These are phyloP conservation scores for Canariomyces notabilis DNA, from an alignment of 2,329 filamentous ascomycete genomes.

Conservation along the genomic window DNA sequence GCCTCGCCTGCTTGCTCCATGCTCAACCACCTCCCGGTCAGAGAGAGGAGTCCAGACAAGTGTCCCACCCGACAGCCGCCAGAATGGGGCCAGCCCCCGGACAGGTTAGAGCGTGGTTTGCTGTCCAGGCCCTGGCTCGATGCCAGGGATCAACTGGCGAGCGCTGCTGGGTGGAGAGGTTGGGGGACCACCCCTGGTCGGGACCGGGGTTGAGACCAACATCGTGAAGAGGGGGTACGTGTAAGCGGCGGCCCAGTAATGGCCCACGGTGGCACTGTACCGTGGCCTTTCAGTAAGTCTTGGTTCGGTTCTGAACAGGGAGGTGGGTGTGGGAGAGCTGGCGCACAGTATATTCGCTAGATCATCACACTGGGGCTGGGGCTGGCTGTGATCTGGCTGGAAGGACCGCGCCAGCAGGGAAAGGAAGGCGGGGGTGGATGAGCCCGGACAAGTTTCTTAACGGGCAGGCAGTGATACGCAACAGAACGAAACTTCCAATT, in stretches of 20 bases:
- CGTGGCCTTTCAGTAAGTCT: too few relatives aligned
- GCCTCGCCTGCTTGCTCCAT: not conserved
- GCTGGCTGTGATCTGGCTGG: conserved; percentile 8
- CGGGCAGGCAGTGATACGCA: conserved; percentile 3
- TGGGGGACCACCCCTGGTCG: conserved; percentile 16
- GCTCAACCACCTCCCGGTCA: not conserved
- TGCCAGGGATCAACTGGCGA: conserved; percentile 20
- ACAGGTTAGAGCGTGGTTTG: conserved; percentile 20
- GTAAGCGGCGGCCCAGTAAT: conserved; percentile 16
- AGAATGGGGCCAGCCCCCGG: conserved; percentile 2
- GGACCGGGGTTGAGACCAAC: conserved; percentile 1
- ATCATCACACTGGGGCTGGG: conserved; percentile 17
- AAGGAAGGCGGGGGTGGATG: conserved; percentile 8
- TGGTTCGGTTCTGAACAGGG: conserved; percentile 11
- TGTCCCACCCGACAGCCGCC: not conserved
- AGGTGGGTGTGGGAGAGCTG: conserved; percentile 17
- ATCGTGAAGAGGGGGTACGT: conserved; percentile 11
- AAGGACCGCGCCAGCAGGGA: too few relatives aligned
- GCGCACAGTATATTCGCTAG: conserved; percentile 9
- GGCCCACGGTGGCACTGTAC: conserved; percentile 15
- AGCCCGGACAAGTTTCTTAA: conserved; percentile 1
- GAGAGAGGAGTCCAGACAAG: not conserved
- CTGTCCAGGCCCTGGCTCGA: conserved; percentile 19
- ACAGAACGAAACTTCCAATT: conserved; percentile 2
- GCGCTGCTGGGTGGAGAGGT: conserved; percentile 19